Percentiles rank a stretch among this genome's conserved stretches.
These are phyloP conservation scores for Diaporthe destruens DNA, from an alignment of 2,329 filamentous ascomycete genomes.

Conservation along the genomic window DNA sequence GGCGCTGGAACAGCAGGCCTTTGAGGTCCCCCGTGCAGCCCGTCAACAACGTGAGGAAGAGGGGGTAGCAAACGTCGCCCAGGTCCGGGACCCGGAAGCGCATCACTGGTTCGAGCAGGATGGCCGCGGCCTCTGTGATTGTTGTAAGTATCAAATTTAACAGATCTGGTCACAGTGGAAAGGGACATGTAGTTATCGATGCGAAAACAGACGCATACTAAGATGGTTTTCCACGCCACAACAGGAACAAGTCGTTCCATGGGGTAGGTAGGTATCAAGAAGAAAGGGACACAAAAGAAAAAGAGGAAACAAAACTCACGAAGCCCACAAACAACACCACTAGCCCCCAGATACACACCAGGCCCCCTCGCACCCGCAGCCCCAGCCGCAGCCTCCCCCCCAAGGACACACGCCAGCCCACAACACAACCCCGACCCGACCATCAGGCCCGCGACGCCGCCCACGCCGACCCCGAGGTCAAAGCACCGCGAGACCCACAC, in stretches of 20 bases:
- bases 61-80: not conserved
- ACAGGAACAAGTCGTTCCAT: too few species aligned
- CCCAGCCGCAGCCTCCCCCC: too few species aligned
- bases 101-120: conserved; percentile 2
- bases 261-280: too few species aligned
- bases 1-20: not conserved
- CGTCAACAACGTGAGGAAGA: not conserved
- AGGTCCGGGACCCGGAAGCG: not conserved
- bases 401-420: not conserved
- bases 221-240: too few species aligned
- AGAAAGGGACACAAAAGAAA: too few species aligned
- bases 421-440: not conserved
- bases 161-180: too few species aligned
- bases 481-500: conserved; percentile 15
- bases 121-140: not conserved
- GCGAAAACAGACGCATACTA: too few species aligned
- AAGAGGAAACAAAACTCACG: not conserved
- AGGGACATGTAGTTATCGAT: not conserved
- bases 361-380: too few species aligned
- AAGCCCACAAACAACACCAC: conserved; percentile 6
- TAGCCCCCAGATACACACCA: not conserved
- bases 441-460: not conserved
- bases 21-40: not conserved
- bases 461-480: not conserved
- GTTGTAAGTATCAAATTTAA: not conserved